Base-by-base conservation (phyloP, 2,329 filamentous ascomycete genomes). In the Graphiopsis chlorocephala region DNA sequence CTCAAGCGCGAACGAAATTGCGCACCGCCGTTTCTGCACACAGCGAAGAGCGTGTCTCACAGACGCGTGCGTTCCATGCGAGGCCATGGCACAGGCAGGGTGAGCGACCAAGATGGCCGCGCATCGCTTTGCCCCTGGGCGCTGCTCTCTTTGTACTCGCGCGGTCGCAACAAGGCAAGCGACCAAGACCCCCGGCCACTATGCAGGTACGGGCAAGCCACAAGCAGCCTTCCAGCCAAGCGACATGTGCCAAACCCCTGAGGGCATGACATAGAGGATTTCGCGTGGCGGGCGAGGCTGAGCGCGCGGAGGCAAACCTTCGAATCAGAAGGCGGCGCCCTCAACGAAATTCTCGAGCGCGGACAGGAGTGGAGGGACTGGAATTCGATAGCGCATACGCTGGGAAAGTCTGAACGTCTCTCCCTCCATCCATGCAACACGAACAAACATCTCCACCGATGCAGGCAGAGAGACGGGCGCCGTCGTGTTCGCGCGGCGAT, bases 151-250 rank as follows among this genome's bases (percentile, higher is more conserved):
- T 53, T 53, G 50, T 53, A 52, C 28, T 26, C 28, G 48, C 15
- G 48, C 26, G 25, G 48, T 52, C 48, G n/a, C 15, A 28, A 52
- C 26, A 53, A 53, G 50, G n/a, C 53, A 56, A 31, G 20, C 29
- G 53, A 33, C 53, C 52, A 56, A 56, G n/a, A 35, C 20, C 31
- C 15, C 31, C 53, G 53, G 28, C 20, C 31, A 56, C 23, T 50
- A 50, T 56, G 53, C 53, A 56, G 53, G 31, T 56, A 38, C 53
- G 52, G 47, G 53, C 53, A 56, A 35, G 53, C 29, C 53, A 56
- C 53, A 56, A 20, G n/a, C 50, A 31, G 38, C 38, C 38, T n/a
- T 11, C 3, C 38, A 45, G 23, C 25, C 47, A 31, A 20, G 50
- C 50, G 47, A 50, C 23, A 50, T 50, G 47, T 50, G 47, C 47